A percentile compares a stretch with the other conserved stretches of the same genome.
These are phyloP conservation scores for Microascus cirrosus DNA, from an alignment of 2,329 filamentous ascomycete genomes.

Conservation along the genomic window DNA sequence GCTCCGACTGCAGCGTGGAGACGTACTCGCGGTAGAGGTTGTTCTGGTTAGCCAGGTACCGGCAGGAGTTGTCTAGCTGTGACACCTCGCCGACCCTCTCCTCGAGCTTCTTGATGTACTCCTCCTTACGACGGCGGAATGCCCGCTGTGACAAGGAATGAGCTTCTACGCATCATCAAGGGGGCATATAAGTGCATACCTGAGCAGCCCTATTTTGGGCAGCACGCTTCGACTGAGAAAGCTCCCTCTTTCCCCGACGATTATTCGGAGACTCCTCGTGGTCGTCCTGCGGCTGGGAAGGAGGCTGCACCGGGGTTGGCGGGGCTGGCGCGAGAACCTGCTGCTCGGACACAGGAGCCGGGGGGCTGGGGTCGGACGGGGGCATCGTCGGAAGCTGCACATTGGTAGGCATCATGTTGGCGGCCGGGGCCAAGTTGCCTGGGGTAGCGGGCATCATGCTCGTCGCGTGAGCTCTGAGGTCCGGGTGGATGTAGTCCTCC, in stretches of 20 bases:
- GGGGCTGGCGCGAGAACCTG: constrained; percentile 9
- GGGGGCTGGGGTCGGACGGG: constrained; percentile 16
- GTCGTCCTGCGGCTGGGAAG: constrained; percentile 12
- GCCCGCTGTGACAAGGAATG: constrained; percentile 54
- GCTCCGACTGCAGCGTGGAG: constrained; percentile 74
- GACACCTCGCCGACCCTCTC: constrained; percentile 78
- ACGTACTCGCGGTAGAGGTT: constrained; percentile 88
- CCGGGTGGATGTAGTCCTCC: constrained; percentile 37
- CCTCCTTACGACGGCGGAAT: constrained; percentile 94
- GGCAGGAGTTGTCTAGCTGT: constrained; percentile 65
- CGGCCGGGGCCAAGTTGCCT: constrained; percentile 11
- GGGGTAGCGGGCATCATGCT: constrained; percentile 10
- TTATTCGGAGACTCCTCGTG: constrained; percentile 33
- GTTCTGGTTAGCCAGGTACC: constrained; percentile 78
- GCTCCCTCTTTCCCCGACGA: constrained; percentile 75
- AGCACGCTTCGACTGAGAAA: constrained; percentile 91
- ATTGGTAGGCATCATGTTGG: constrained; percentile 25
- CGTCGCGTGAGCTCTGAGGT: constrained; percentile 25
- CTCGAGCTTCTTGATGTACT: constrained; percentile 95
- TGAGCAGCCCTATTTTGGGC: constrained; percentile 95
- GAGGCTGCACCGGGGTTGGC: constrained; percentile 7
- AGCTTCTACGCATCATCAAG: neutral
- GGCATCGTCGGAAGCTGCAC: neutral
- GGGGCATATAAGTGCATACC: constrained; percentile 41
- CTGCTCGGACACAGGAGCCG: constrained; percentile 11